Evolutionary conservation across 345 rosid genomes (phyloP), one percentile per base, ranked within the genome.

Genomic region (Anacardium occidentale): DNA sequence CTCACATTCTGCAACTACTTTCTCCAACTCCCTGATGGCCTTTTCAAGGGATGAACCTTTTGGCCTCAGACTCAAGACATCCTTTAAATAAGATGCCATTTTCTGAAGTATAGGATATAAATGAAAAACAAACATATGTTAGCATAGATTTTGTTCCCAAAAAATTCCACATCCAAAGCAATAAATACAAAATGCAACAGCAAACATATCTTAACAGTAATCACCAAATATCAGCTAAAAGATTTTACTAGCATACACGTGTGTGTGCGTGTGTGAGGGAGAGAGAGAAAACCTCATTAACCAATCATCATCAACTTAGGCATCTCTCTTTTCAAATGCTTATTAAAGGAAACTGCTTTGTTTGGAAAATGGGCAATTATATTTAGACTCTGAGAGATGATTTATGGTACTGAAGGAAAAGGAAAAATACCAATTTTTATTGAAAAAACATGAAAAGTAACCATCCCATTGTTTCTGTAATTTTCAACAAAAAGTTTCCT

Each of bases 21-120:
- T 82, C 85, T 78, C 83, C 65, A 82, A 71, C 64, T 79, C 85
- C 77, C 76, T 67, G 66, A 82, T 76, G 26, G 85, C 78, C 69
- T 73, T 82, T 79, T 82, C 83, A 70, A 78, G 78, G 76, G 56
- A 71, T 10, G 70, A 65, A 24, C 80, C 71, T 70, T 79, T 82
- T 17, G 64, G 78, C 70, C 69, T 69, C 65, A 69, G 34, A 54
- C 42, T 45, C 34, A 61, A 66, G 66, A 66, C 68, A 70, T 82
- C 78, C 57, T 47, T 74, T 59, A 53, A 57, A 47, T 37, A 24
- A 45, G 71, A 63, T 29, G 76, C 52, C 52, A 45, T 77, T 74
- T 75, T 74, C 83, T 82, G 83, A 59, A 50, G 74, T 26, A 51
- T 52, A 6, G 65, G 22, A 63, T 34, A 55, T n/a, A 29, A 26